Evolutionary conservation across 371 early-diverging fungal species (phyloP).

Genomic region (Mortierella sp.): DNA sequence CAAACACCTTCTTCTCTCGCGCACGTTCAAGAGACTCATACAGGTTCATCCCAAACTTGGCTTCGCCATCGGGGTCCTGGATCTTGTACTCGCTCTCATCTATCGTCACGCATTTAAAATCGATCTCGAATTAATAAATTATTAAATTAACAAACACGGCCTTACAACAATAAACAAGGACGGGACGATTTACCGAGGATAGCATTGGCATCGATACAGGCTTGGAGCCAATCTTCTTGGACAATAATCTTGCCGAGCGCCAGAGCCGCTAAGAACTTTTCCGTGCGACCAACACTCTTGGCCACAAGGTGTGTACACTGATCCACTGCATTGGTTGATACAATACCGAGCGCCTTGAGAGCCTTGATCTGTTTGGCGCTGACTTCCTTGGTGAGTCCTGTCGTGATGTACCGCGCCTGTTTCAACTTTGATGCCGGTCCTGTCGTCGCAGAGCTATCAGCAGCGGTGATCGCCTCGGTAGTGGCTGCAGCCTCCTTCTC

Average conservation of each 20-base stretch:
- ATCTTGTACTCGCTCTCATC: slow-evolving; percentile 43
- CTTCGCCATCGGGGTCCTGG: slow-evolving; percentile 29
- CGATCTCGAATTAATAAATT: neutral
- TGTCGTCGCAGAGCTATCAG: neutral
- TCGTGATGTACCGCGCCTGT: slow-evolving; percentile 33
- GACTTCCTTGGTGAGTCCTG: slow-evolving; percentile 39
- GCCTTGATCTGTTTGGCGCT: slow-evolving; percentile 37
- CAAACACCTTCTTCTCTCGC: slow-evolving; percentile 45
- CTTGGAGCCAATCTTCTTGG: slow-evolving; percentile 49
- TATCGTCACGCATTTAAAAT: neutral
- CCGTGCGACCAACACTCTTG: slow-evolving; percentile 38
- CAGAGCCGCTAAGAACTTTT: slow-evolving; percentile 47
- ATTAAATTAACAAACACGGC: neutral
- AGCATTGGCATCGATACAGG: slow-evolving; percentile 51
- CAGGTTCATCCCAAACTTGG: slow-evolving; percentile 38
- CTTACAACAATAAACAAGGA: neutral
- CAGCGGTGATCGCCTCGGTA: neutral
- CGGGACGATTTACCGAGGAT: slow-evolving; percentile 35
- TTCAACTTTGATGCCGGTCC: slow-evolving; percentile 10
- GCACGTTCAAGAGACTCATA: slow-evolving; percentile 42
- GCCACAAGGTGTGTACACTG: slow-evolving; percentile 51
- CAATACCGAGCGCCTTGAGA: slow-evolving; percentile 42
- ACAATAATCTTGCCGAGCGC: slow-evolving; percentile 46
- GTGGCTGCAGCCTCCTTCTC: slow-evolving; percentile 4
- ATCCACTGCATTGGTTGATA: slow-evolving; percentile 35